These are phyloP conservation scores for Chaetomium sp. DNA, from an alignment of 2,329 filamentous ascomycete genomes.

Conservation along the genomic window DNA sequence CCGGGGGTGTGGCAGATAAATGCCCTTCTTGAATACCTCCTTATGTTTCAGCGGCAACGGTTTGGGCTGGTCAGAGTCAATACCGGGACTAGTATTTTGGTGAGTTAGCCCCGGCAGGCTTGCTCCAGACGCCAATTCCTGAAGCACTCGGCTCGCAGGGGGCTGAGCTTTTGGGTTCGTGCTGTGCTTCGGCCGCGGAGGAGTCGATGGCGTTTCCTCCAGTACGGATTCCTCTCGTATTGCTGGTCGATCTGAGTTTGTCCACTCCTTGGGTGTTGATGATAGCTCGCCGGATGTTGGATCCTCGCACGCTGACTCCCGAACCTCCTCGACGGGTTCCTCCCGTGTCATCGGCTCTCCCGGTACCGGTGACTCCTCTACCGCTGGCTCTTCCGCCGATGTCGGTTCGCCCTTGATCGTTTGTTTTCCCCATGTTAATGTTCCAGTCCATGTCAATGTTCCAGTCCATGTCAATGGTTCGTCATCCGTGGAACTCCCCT, in stretches of 20 bases:
- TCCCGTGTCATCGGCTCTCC: neutral
- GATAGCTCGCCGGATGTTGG: no score
- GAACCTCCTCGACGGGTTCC: no score
- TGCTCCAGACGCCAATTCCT: neutral
- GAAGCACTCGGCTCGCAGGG: neutral
- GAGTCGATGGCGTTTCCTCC: neutral
- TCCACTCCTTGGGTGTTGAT: no score
- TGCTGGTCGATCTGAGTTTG: no score
- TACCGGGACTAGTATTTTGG: neutral
- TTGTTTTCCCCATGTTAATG: neutral
- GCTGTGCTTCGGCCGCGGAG: no score
- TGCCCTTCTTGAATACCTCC: neutral
- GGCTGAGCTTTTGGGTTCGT: neutral
- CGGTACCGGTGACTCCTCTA: neutral
- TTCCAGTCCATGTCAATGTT: neutral
- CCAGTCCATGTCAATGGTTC: neutral
- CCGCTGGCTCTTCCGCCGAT: neutral
- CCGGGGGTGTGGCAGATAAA: neutral
- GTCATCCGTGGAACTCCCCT: neutral
- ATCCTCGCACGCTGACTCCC: no score
- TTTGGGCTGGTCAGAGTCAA: neutral
- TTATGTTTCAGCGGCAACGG: neutral
- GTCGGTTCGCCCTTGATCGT: neutral
- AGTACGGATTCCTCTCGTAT: neutral
- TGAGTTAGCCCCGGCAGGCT: neutral